Evolutionary conservation across 2,329 filamentous ascomycete genomes (phyloP).

Genomic region (Penicillium sp.): DNA sequence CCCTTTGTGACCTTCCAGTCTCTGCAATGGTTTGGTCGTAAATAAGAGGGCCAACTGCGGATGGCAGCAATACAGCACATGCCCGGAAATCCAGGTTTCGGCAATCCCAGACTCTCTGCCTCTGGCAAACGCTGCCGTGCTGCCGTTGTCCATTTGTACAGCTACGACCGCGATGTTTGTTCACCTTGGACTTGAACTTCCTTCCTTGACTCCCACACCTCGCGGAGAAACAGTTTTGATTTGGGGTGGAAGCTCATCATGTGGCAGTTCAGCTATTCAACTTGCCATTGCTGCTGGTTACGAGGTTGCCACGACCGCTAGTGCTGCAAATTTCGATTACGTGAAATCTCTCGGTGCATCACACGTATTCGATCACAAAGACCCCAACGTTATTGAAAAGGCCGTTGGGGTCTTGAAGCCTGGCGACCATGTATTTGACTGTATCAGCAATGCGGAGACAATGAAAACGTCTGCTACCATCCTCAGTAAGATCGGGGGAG

Average conservation of each 20-base stretch:
- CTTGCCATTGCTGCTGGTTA: conserved; percentile 36
- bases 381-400: conserved; percentile 15
- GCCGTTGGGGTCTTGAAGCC: conserved; percentile 13
- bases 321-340: conserved; percentile 25
- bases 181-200: neutral
- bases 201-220: neutral
- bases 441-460: conserved; percentile 10
- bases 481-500: neutral
- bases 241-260: conserved; percentile 45
- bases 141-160: conserved; percentile 24
- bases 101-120: conserved; percentile 22
- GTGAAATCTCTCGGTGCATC: conserved; percentile 40
- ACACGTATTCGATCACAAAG: conserved; percentile 41
- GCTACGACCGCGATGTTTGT: conserved; percentile 20
- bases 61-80: conserved; percentile 8
- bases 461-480: neutral
- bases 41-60: neutral
- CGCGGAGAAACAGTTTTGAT: conserved; percentile 17
- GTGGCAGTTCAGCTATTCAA: conserved; percentile 42
- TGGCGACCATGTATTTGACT: conserved; percentile 15
- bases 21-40: conserved; percentile 1
- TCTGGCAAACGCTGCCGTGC: conserved; percentile 22
- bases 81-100: neutral
- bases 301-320: conserved; percentile 33
- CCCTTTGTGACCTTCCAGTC: neutral